Evolutionary conservation across 192 early-diverging fungal species (phyloP).

Genomic region (Chytriomyces sp.): DNA sequence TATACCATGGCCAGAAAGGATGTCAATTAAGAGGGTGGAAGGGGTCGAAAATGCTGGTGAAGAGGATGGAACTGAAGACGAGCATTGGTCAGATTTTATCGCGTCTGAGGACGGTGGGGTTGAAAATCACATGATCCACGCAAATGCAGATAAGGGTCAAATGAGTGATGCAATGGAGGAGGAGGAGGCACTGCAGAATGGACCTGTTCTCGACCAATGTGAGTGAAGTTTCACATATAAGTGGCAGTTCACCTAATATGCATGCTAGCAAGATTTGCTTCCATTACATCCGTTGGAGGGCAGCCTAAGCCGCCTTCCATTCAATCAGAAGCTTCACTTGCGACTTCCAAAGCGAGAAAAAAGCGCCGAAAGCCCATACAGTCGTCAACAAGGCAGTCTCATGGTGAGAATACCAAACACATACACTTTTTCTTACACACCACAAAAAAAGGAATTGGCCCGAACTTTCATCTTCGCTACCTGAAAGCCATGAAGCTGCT

Average conservation of each 20-base stretch:
- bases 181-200: background rate
- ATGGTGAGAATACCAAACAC: background rate
- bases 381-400: background rate
- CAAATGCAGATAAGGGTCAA: background rate
- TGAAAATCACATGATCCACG: background rate
- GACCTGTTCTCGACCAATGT: background rate
- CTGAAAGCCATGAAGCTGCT: background rate
- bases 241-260: too few species aligned
- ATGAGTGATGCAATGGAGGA: background rate
- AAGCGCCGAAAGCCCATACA: background rate
- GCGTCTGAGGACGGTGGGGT: background rate
- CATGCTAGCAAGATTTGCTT: background rate
- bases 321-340: background rate
- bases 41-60: background rate
- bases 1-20: background rate
- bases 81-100: slow-evolving; percentile 2
- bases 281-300: background rate
- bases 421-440: background rate
- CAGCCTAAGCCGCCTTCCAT: background rate
- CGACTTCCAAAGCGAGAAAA: too few species aligned
- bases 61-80: background rate
- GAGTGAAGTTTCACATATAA: too few species aligned
- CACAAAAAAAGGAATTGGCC: background rate
- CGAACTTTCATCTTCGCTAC: background rate
- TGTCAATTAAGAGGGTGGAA: background rate